These are phyloP conservation scores for Chenopodium berlandieri DNA, from an alignment of 148 eudicot species.

Conservation along the genomic window DNA sequence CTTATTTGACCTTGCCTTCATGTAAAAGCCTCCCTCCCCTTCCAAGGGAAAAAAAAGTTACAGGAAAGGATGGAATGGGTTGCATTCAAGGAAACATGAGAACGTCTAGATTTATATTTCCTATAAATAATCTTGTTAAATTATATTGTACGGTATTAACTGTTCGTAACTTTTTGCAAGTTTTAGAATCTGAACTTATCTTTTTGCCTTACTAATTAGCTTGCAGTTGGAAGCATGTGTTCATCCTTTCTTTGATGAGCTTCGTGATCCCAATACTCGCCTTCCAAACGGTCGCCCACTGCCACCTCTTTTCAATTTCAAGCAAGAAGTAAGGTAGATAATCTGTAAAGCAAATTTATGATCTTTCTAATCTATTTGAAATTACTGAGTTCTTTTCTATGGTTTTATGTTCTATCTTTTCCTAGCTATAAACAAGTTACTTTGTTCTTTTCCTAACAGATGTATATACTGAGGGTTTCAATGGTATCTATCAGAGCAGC, in stretches of 20 bases:
- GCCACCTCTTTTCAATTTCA: conserved; percentile 91
- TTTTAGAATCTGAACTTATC: neutral
- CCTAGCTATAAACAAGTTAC: no score
- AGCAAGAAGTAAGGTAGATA: conserved; percentile 60
- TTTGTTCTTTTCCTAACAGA: conserved; percentile 37
- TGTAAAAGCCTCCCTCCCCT: neutral
- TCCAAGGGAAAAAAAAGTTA: no score
- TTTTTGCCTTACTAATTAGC: neutral
- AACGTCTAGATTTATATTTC: neutral
- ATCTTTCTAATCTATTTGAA: neutral
- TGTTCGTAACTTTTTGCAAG: neutral
- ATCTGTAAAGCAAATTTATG: neutral
- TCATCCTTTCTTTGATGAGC: conserved; percentile 94
- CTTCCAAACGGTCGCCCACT: conserved; percentile 89
- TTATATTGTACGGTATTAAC: neutral
- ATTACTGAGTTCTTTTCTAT: neutral
- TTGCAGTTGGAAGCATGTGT: conserved; percentile 92
- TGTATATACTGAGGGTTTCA: conserved; percentile 89
- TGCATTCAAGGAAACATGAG: neutral
- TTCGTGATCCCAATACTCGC: conserved; percentile 86
- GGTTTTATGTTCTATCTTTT: neutral
- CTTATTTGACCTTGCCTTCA: no score
- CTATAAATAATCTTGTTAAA: neutral
- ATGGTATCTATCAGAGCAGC: conserved; percentile 99
- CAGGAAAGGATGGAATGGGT: neutral